Evolutionary conservation across 768 basidiomycete species (phyloP).

Genomic region (Exsudoporus frostii): DNA sequence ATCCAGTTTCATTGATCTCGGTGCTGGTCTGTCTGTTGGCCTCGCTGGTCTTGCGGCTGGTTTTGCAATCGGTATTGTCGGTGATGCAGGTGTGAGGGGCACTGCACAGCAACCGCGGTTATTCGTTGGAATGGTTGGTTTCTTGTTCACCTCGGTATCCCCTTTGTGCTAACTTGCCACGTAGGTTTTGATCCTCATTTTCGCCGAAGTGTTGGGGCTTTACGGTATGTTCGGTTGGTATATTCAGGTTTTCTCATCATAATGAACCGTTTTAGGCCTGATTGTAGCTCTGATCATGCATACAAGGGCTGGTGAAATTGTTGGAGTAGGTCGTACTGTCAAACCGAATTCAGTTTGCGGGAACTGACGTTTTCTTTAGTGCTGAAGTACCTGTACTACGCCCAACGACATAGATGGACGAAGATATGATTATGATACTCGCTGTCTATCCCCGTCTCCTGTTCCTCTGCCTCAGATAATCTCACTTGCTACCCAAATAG

Average conservation of each 20-base stretch:
- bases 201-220: slow-evolving; percentile 89
- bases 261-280: slow-evolving; percentile 45
- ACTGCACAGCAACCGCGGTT: slow-evolving; percentile 95
- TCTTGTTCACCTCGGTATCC: background rate
- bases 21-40: slow-evolving; percentile 89
- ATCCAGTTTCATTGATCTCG: slow-evolving; percentile 90
- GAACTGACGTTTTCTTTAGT: slow-evolving; percentile 16
- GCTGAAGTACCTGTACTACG: slow-evolving; percentile 15
- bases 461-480: slow-evolving; percentile 1
- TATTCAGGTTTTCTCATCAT: background rate
- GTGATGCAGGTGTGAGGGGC: slow-evolving; percentile 97
- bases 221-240: slow-evolving; percentile 52
- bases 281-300: slow-evolving; percentile 98
- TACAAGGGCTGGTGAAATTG: slow-evolving; percentile 49
- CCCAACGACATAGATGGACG: slow-evolving; percentile 7
- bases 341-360: too few relatives aligned
- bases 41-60: slow-evolving; percentile 95
- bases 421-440: slow-evolving; percentile 4
- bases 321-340: slow-evolving; percentile 9
- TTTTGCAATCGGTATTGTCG: slow-evolving; percentile 97
- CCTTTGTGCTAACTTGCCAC: background rate
- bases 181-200: slow-evolving; percentile 97
- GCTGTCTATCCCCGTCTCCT: slow-evolving; percentile 9
- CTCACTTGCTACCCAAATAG: slow-evolving; percentile 1
- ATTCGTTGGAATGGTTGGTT: slow-evolving; percentile 87